Conservation (phyloP, 179 eudicot genomes). For the Beta macrorhiza region DNA sequence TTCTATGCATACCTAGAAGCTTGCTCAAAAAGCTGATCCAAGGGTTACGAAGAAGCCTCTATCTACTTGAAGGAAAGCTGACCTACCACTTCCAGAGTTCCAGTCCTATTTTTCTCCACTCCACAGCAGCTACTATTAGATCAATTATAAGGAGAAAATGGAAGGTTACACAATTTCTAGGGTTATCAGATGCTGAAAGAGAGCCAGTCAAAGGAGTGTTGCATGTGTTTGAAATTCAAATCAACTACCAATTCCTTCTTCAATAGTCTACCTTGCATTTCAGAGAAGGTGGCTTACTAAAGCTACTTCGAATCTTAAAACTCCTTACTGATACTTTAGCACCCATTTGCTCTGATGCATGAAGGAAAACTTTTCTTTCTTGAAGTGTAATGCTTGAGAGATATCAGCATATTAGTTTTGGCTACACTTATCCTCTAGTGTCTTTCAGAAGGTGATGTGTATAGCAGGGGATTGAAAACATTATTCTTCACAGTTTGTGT, state of each 20-base stretch:
- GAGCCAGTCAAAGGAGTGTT: not conserved
- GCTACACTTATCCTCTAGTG: not conserved
- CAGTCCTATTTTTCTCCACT: not conserved
- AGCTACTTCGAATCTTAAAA: not conserved
- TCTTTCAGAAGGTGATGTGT: not conserved
- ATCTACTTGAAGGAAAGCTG: not conserved
- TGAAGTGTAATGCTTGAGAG: not conserved
- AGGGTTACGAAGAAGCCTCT: not conserved
- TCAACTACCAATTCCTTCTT: not conserved
- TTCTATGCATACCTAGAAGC: not conserved
- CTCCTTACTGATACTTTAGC: not conserved
- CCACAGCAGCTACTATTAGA: not conserved
- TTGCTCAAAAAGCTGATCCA: not conserved
- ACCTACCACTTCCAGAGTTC: not conserved
- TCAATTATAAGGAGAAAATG: not conserved
- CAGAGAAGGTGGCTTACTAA: not conserved
- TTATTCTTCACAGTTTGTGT: too few species aligned
- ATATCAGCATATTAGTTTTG: not conserved
- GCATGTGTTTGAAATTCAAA: not conserved
- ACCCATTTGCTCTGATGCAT: not conserved
- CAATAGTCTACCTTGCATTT: not conserved
- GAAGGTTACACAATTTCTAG: not conserved
- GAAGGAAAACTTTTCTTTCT: too few species aligned
- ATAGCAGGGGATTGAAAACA: not conserved
- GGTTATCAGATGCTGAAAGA: not conserved